Evolutionary conservation across 192 early-diverging fungal species (phyloP).

Genomic region (Entomortierella parvispora): DNA sequence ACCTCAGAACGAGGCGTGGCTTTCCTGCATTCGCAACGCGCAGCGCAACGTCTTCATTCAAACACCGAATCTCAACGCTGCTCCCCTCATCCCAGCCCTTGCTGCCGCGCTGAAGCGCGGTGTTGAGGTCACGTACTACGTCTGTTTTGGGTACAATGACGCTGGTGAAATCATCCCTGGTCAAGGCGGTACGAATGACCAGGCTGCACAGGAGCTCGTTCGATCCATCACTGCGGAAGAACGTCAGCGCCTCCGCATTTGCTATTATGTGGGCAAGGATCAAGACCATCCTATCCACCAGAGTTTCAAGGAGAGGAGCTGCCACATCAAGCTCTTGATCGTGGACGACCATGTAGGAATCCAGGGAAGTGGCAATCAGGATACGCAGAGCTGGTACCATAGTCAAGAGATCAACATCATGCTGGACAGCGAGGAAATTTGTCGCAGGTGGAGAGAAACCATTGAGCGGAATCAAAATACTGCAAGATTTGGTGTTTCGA

Average conservation of each 20-base stretch:
- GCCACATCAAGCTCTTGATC: slow-evolving; percentile 2
- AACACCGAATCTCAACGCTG: slow-evolving; percentile 2
- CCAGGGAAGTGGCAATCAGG: background rate
- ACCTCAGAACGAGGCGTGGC: background rate
- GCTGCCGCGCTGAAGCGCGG: slow-evolving; percentile 2
- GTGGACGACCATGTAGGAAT: background rate
- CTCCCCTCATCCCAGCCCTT: background rate
- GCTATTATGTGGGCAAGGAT: slow-evolving; percentile 3
- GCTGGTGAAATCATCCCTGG: background rate
- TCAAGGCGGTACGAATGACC: slow-evolving; percentile 5
- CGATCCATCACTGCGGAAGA: background rate
- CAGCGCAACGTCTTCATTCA: background rate
- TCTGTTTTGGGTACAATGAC: slow-evolving; percentile 2
- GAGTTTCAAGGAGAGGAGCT: background rate
- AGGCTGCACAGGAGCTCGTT: background rate
- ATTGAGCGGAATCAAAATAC: slow-evolving; percentile 1
- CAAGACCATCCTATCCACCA: slow-evolving; percentile 2
- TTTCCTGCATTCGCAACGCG: background rate
- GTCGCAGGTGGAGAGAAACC: background rate
- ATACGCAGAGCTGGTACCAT: slow-evolving; percentile 2
- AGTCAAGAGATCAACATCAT: slow-evolving; percentile 4
- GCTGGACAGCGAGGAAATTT: background rate
- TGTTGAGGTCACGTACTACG: background rate
- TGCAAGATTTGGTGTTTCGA: too few species aligned
- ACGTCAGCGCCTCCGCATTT: background rate